Evolutionary conservation across 2,329 filamentous ascomycete genomes (phyloP), one percentile per base, ranked within the genome.

Genomic region (Aspergillus eucalypticola): DNA sequence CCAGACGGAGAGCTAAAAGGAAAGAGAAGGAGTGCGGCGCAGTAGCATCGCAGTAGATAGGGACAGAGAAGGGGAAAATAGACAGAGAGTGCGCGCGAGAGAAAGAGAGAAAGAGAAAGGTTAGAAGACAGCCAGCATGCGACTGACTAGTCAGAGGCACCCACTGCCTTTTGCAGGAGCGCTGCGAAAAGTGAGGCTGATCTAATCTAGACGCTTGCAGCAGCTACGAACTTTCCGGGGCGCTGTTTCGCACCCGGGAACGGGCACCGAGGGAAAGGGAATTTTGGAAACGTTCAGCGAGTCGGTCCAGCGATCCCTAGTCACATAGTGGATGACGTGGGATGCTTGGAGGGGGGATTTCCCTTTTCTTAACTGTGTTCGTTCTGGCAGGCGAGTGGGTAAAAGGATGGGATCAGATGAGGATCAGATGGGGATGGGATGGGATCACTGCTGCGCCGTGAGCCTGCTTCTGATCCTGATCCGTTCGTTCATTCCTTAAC

Each of bases 151-250:
- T 50, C 57, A 62, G 65, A 64, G 60, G 54, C 35, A 60, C 66
- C 32, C 67, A 65, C 39, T 32, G 53, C 53, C 53, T 55, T 55
- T 55, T 55, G 53, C 53, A 55, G 53, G 53, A 25, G 39, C 53
- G 42, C 39, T 32, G 53, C 38, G 38, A 54, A 63, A 64, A 63
- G 62, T 64, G 62, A 64, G 62, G 62, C 62, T 64, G 60, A 54
- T 56, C 25, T 55, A 55, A 55, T 55, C 53, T 55, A 55, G 53
- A 55, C 53, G 53, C 41, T 55, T 55, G 53, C 53, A 55, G 53
- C 59, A 54, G 55, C 58, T 59, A 59, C 58, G 52, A 48, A 54
- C 44, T 49, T 35, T 42, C 32, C 58, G 52, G 58, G 44, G 29
- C 23, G 49, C 54, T 41, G 50, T 44, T 41, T 56, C 27, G 58